Evolutionary conservation across 495 filamentous ascomycete genomes (phyloP), one percentile per base, ranked within the genome.

Genomic region (Lichina pygmaea): DNA sequence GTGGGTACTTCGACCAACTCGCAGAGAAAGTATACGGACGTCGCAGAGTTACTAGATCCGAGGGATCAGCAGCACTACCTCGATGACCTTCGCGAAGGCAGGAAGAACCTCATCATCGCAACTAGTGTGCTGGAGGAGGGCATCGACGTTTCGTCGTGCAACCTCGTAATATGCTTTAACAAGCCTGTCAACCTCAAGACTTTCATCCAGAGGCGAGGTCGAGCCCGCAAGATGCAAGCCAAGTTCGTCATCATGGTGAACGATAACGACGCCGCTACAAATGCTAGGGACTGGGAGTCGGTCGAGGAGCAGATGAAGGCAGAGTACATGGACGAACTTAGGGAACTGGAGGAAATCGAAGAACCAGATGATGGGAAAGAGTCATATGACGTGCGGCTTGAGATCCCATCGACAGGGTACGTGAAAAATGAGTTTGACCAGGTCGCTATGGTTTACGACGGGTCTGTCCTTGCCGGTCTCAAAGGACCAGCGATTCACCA

Each of bases 91-190:
- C 70, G 72, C 13, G 52, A 54, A 3, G 82, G 85, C 8, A 61
- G 59, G 5, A 72, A 71, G 33, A 89, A 93, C 51, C 62, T 97
- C 1, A 64, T 97, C 8, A 60, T 97, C 7, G 71, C 82, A 0
- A 94, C 86, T 0, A 79, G 71, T 52, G 86, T 86, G 0, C 61
- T 92, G 0, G 86, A 95, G 58, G 89, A 97, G 59, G 89, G 86
- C 0, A 80, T 97, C 37, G 86, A 94, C 56, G 68, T 94, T 3
- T 76, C 77, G 8, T 73, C 75, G 7, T 94, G 86, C 56, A 80
- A 86, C 52, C 54, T 83, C 33, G 83, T 94, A 10, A 65, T 93
- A n/a, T 89, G 83, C 53, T 92, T 81, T 53, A 72, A 92, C 48
- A 60, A 66, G 37, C 83, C 82, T 5, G 56, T 62, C 6, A 86